Conservation (phyloP, 495 filamentous ascomycete species). For the Penicillium antarcticum region DNA sequence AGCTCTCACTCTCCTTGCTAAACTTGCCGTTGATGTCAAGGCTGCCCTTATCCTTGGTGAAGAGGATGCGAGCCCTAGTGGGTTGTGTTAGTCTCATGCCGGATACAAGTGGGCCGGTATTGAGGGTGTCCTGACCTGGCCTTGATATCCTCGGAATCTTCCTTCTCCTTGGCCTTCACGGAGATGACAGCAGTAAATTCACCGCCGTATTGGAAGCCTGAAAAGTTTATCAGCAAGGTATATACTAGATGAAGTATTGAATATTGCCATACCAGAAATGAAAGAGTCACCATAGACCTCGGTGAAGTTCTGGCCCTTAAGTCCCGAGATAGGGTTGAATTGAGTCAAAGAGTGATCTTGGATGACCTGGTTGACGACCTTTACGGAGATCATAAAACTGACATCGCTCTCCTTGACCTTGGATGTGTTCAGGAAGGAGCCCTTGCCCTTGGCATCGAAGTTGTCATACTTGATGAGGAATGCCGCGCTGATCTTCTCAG, state of each 20-base stretch:
- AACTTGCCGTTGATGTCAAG: too few species aligned
- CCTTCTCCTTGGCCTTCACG: constrained; percentile 14
- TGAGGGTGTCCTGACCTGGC: not conserved
- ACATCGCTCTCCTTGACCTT: not conserved
- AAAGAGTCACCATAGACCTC: constrained; percentile 15
- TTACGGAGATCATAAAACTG: not conserved
- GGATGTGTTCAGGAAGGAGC: not conserved
- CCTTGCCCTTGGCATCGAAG: not conserved
- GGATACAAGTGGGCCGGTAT: too few species aligned
- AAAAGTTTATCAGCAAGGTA: not conserved
- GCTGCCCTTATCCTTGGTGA: too few species aligned
- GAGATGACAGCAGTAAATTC: constrained; percentile 15
- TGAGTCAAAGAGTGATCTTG: not conserved
- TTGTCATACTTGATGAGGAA: not conserved
- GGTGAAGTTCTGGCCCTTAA: constrained; percentile 3
- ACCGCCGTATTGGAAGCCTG: constrained; percentile 16
- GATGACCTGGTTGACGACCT: not conserved
- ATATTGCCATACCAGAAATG: not conserved
- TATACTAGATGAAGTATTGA: not conserved
- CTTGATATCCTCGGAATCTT: constrained; percentile 7
- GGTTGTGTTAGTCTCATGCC: too few species aligned
- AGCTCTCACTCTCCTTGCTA: not conserved
- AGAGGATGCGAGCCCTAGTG: too few species aligned
- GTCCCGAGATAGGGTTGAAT: not conserved
- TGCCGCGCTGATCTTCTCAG: not conserved